Evolutionary conservation across 441 rosid species (phyloP).

Genomic region (Syzygium syzygioides): DNA sequence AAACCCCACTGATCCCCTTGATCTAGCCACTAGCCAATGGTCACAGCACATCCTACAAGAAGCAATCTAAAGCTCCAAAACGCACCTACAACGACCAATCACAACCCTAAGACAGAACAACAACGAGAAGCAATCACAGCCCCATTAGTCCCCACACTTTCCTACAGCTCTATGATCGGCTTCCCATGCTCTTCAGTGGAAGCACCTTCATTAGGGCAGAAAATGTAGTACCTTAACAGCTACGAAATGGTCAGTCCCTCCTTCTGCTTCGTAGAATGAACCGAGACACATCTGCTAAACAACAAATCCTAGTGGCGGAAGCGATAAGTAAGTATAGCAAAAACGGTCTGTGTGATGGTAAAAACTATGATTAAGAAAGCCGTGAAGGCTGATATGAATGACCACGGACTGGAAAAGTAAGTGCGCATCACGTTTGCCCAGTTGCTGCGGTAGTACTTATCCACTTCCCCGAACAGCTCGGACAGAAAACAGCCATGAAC

Average conservation of each 20-base stretch:
- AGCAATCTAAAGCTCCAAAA: background rate
- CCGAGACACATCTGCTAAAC: background rate
- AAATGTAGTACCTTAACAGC: background rate
- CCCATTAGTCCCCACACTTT: background rate
- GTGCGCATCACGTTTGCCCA: slow-evolving; percentile 4
- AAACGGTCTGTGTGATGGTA: background rate
- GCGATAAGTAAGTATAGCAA: background rate
- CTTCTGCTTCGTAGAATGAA: background rate
- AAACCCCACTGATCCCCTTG: background rate
- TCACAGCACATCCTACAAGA: background rate
- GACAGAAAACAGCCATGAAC: background rate
- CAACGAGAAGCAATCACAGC: background rate
- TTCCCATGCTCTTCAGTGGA: background rate
- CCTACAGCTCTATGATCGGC: background rate
- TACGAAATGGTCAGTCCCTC: background rate
- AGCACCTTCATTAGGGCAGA: background rate
- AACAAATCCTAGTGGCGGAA: background rate
- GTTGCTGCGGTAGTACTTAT: background rate
- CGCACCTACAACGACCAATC: background rate
- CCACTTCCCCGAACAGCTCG: background rate
- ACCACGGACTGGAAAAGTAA: slow-evolving; percentile 10
- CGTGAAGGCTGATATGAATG: background rate
- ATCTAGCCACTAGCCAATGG: background rate
- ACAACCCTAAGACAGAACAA: background rate
- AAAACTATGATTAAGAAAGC: background rate